A percentile compares a stretch with the other conserved stretches of the same genome.
These are phyloP conservation scores for Coemansia sp. DNA, from an alignment of 192 early-diverging fungal species.

Conservation along the genomic window DNA sequence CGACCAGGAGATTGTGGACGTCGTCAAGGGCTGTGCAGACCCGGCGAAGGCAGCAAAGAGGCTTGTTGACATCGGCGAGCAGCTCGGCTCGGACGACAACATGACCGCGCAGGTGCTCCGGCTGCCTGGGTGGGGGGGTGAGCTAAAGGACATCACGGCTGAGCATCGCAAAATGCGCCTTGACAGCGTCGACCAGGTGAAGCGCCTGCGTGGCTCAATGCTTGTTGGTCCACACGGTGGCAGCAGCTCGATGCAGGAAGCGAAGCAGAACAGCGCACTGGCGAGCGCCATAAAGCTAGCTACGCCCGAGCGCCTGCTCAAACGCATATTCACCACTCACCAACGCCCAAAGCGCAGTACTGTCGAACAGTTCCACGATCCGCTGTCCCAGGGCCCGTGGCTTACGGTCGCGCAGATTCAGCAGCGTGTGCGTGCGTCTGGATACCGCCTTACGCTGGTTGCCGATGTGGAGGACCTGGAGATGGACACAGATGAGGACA, in stretches of 20 bases:
- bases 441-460: constrained; percentile 41
- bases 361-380: background rate
- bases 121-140: constrained; percentile 67
- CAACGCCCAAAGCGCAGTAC: constrained; percentile 35
- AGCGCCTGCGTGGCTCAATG: constrained; percentile 52
- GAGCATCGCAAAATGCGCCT: constrained; percentile 61
- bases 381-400: constrained; percentile 11
- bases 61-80: constrained; percentile 64
- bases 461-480: constrained; percentile 45
- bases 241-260: constrained; percentile 26
- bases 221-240: constrained; percentile 35
- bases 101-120: constrained; percentile 68
- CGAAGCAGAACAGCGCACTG: background rate
- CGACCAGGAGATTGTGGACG: constrained; percentile 73
- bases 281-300: constrained; percentile 15
- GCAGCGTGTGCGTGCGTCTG: constrained; percentile 50
- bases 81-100: constrained; percentile 71
- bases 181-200: constrained; percentile 56
- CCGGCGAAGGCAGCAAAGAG: constrained; percentile 59
- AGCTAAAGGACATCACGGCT: constrained; percentile 67
- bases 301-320: constrained; percentile 47
- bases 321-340: constrained; percentile 49
- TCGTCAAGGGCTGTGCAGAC: constrained; percentile 62
- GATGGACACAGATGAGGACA: constrained; percentile 45
- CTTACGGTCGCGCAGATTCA: constrained; percentile 47